phyloP scores from a whole-genome alignment of 1,284 basidiomycete species.

The Tylopilus sp. region DNA sequence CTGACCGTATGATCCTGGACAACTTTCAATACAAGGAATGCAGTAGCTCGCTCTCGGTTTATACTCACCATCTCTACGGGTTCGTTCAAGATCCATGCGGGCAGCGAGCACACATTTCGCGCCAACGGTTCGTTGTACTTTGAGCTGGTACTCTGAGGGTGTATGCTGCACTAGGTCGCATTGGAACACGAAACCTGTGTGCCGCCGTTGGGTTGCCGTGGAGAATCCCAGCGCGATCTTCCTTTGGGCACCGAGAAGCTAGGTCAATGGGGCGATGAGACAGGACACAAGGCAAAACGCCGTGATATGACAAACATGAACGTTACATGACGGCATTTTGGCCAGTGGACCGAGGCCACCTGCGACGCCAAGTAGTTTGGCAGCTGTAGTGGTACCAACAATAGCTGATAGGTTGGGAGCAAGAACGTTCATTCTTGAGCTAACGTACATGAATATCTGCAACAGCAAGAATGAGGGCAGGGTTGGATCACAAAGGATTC shows the following conservation, averaged over 20 bases:
- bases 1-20: slow-evolving; percentile 72
- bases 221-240: slow-evolving; percentile 89
- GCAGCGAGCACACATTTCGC: slow-evolving; percentile 91
- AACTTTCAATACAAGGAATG: slow-evolving; percentile 2
- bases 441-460: slow-evolving; percentile 97
- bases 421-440: slow-evolving; percentile 96
- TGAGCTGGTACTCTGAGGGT: slow-evolving; percentile 88
- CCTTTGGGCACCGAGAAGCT: slow-evolving; percentile 92
- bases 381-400: slow-evolving; percentile 96
- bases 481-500: slow-evolving; percentile 5
- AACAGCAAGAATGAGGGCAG: slow-evolving; percentile 10
- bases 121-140: slow-evolving; percentile 89
- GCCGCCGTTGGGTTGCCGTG: slow-evolving; percentile 76
- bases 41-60: neutral
- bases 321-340: slow-evolving; percentile 95
- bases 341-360: slow-evolving; percentile 89
- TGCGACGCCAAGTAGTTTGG: slow-evolving; percentile 95
- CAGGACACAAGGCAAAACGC: neutral
- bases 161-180: slow-evolving; percentile 83
- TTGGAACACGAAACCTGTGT: slow-evolving; percentile 96
- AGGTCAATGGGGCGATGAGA: slow-evolving; percentile 2
- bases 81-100: slow-evolving; percentile 86
- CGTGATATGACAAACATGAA: slow-evolving; percentile 62
- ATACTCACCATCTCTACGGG: slow-evolving; percentile 66
- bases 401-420: slow-evolving; percentile 98